Percentiles rank a stretch among this genome's conserved stretches.
These are phyloP conservation scores for Neonectria ditissima DNA, from an alignment of 2,329 filamentous ascomycete species.

Conservation along the genomic window DNA sequence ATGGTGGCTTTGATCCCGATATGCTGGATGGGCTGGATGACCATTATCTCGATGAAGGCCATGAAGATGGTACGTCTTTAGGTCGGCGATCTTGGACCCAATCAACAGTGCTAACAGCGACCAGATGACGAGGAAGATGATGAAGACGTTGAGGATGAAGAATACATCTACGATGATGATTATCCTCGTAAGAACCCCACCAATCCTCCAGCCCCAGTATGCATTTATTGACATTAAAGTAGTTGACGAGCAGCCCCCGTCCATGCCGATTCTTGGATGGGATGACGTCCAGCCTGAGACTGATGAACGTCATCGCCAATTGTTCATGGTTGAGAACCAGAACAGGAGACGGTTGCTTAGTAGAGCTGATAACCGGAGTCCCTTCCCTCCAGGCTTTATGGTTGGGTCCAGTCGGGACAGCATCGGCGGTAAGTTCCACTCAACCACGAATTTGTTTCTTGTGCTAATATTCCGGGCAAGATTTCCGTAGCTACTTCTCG, in stretches of 20 bases:
- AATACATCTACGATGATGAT: constrained; percentile 71
- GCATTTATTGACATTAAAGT: neutral
- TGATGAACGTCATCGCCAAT: constrained; percentile 60
- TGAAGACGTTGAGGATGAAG: constrained; percentile 76
- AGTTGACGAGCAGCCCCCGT: constrained; percentile 57
- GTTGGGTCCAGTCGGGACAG: constrained; percentile 67
- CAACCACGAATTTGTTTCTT: constrained; percentile 5
- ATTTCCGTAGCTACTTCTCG: constrained; percentile 63
- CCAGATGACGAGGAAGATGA: constrained; percentile 71
- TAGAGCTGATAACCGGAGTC: constrained; percentile 61
- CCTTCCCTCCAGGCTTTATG: constrained; percentile 69
- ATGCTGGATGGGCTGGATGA: constrained; percentile 64
- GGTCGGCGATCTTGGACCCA: neutral
- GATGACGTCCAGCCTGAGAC: constrained; percentile 66
- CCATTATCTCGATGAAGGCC: constrained; percentile 65
- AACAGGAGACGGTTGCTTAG: constrained; percentile 49
- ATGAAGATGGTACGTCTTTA: constrained; percentile 64
- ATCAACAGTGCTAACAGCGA: constrained; percentile 12
- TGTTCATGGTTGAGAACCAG: constrained; percentile 65
- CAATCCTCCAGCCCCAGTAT: neutral
- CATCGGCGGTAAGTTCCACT: constrained; percentile 58
- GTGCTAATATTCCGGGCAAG: constrained; percentile 41
- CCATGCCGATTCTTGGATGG: constrained; percentile 67
- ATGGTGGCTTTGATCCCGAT: constrained; percentile 65
- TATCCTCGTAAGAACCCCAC: constrained; percentile 63